A percentile compares a stretch with the other conserved stretches of the same genome.
Evolutionary conservation across 2,329 filamentous ascomycete genomes (phyloP).

Genomic region (Cercospora citrullina): DNA sequence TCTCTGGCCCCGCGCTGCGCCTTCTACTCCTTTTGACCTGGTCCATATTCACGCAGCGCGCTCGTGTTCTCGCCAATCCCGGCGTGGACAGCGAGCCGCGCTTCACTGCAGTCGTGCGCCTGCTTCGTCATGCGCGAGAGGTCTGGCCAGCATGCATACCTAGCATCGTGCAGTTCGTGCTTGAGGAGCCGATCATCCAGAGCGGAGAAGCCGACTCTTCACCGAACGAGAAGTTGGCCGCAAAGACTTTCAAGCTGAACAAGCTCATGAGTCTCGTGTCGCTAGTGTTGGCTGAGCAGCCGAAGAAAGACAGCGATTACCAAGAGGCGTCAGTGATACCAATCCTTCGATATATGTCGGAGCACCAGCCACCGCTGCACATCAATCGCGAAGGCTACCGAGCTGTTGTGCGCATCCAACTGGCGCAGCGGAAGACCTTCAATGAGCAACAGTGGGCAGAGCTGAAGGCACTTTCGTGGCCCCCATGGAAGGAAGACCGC

Average conservation of each 20-base stretch:
- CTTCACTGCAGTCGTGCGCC: conserved; percentile 47
- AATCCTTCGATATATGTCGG: conserved; percentile 59
- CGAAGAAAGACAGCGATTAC: conserved; percentile 49
- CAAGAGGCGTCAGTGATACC: conserved; percentile 61
- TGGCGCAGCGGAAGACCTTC: conserved; percentile 58
- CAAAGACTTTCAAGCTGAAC: conserved; percentile 29
- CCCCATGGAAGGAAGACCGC: conserved; percentile 64
- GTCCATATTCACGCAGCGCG: conserved; percentile 8
- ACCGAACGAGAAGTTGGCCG: neutral
- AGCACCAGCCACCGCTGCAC: conserved; percentile 53
- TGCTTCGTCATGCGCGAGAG: conserved; percentile 53
- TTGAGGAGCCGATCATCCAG: neutral
- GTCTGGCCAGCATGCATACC: conserved; percentile 50
- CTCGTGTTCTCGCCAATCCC: neutral
- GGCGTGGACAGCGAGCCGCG: conserved; percentile 23
- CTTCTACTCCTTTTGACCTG: conserved; percentile 39
- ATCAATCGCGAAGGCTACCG: conserved; percentile 61
- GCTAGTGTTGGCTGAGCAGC: conserved; percentile 47
- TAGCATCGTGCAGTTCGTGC: conserved; percentile 23
- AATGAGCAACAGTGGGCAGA: conserved; percentile 59
- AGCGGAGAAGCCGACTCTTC: neutral
- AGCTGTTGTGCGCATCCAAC: conserved; percentile 56
- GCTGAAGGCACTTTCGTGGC: conserved; percentile 62
- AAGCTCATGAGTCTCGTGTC: conserved; percentile 35
- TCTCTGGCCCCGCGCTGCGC: conserved; percentile 46